phyloP scores from a whole-genome alignment of 768 basidiomycete species.

The Boletellus ananas region DNA sequence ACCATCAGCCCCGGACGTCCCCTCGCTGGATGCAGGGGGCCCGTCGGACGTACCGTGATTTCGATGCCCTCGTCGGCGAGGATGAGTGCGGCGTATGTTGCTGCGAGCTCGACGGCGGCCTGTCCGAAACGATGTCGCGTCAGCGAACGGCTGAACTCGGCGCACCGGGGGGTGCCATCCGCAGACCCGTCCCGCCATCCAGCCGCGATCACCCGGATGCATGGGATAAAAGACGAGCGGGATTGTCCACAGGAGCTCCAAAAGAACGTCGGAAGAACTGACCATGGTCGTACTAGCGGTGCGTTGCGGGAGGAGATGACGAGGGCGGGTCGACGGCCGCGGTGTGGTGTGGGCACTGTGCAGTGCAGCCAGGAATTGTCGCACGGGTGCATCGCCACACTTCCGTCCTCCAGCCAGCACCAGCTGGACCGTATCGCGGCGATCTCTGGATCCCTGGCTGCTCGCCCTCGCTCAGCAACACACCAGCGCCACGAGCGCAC shows the following conservation, averaged over 20 bases:
- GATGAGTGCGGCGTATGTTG: conserved; percentile 96
- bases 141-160: conserved; percentile 7
- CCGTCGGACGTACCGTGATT: conserved; percentile 78
- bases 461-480: no score
- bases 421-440: no score
- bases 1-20: neutral
- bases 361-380: neutral
- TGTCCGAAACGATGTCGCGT: conserved; percentile 16
- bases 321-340: conserved; percentile 14
- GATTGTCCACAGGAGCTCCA: neutral
- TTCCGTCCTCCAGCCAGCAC: no score
- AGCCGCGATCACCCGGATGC: conserved; percentile 2
- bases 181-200: conserved; percentile 13
- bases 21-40: neutral
- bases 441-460: no score
- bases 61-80: conserved; percentile 96
- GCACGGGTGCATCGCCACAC: conserved; percentile 17
- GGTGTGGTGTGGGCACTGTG: conserved; percentile 5
- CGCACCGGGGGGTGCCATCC: conserved; percentile 6
- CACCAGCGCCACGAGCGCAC: no score
- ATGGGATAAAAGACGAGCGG: neutral
- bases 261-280: conserved; percentile 4
- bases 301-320: neutral
- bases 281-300: conserved; percentile 23
- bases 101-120: conserved; percentile 76